phyloP scores from a whole-genome alignment of 352 stramenopile species.

The Phytophthora brassicae region DNA sequence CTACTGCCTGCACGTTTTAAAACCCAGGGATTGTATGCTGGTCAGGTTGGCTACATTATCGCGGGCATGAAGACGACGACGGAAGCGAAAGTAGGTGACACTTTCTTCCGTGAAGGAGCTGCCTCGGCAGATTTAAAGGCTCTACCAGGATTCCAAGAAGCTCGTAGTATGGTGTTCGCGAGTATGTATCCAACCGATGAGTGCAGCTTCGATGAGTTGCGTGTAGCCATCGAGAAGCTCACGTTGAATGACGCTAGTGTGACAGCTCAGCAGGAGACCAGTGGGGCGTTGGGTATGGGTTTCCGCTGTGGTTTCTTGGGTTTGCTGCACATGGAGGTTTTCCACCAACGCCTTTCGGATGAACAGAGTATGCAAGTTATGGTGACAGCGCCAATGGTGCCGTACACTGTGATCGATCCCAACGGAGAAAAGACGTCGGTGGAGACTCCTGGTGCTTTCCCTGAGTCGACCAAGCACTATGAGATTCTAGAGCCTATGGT shows the following conservation, averaged over 20 bases:
- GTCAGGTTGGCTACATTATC: conserved; percentile 97
- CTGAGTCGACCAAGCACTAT: conserved; percentile 86
- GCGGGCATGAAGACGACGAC: conserved; percentile 97
- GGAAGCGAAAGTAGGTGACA: conserved; percentile 93
- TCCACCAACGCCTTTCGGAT: conserved; percentile 97
- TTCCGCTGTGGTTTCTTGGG: conserved; percentile 98
- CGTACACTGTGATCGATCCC: conserved; percentile 91
- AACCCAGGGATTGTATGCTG: conserved; percentile 80
- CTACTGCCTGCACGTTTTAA: conserved; percentile 87
- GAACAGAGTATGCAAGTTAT: conserved; percentile 98
- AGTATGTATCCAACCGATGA: conserved; percentile 98
- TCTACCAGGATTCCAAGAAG: conserved; percentile 81
- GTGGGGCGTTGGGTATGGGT: conserved; percentile 93
- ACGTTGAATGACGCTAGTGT: conserved; percentile 98
- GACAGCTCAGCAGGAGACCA: conserved; percentile 95
- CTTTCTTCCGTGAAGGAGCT: conserved; percentile 71
- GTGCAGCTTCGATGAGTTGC: conserved; percentile 96
- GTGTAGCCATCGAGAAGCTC: conserved; percentile 95
- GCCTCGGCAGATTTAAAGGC: conserved; percentile 51
- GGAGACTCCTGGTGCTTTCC: conserved; percentile 79
- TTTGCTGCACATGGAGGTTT: conserved; percentile 98
- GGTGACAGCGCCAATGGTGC: conserved; percentile 98
- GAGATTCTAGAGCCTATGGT: conserved; percentile 96
- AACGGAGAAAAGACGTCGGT: conserved; percentile 45
- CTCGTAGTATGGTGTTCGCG: conserved; percentile 97